Percentiles rank a stretch among this genome's conserved stretches.
Conservation (phyloP, 306 rosid species). For the Fragaria iinumae region DNA sequence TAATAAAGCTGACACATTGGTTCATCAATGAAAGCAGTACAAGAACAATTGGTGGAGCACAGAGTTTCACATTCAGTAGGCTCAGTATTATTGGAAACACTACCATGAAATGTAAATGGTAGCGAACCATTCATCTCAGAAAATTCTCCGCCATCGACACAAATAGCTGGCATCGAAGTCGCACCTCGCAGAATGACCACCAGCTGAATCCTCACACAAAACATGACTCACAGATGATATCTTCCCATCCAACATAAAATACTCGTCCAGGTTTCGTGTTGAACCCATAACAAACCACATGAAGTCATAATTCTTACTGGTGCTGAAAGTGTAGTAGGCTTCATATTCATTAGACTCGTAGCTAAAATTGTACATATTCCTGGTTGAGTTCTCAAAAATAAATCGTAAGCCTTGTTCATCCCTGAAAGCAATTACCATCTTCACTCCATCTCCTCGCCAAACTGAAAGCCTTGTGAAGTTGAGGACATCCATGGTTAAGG, state of each 20-base stretch:
- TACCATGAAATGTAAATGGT: neutral
- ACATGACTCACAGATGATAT: slow-evolving; percentile 9
- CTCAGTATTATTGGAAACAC: neutral
- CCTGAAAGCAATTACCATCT: slow-evolving; percentile 14
- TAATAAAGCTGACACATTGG: slow-evolving; percentile 2
- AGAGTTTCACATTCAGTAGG: slow-evolving; percentile 8
- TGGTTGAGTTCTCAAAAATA: neutral
- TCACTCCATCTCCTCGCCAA: slow-evolving; percentile 8
- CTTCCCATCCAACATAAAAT: neutral
- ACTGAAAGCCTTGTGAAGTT: neutral
- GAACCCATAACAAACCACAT: slow-evolving; percentile 21
- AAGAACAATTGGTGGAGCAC: slow-evolving; percentile 20
- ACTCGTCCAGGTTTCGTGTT: slow-evolving; percentile 7
- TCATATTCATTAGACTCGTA: neutral
- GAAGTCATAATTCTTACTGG: neutral
- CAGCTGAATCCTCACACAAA: neutral
- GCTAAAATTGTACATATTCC: slow-evolving; percentile 11
- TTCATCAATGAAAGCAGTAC: slow-evolving; percentile 10
- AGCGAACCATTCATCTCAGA: slow-evolving; percentile 7
- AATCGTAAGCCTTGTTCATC: slow-evolving; percentile 1
- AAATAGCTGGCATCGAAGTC: slow-evolving; percentile 5
- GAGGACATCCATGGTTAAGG: neutral
- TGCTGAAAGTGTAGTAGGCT: slow-evolving; percentile 5
- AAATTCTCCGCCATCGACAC: slow-evolving; percentile 5
- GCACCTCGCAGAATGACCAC: neutral